Base-by-base conservation (phyloP, 805 yeast genomes). In the Yamadazyma scolyti region DNA sequence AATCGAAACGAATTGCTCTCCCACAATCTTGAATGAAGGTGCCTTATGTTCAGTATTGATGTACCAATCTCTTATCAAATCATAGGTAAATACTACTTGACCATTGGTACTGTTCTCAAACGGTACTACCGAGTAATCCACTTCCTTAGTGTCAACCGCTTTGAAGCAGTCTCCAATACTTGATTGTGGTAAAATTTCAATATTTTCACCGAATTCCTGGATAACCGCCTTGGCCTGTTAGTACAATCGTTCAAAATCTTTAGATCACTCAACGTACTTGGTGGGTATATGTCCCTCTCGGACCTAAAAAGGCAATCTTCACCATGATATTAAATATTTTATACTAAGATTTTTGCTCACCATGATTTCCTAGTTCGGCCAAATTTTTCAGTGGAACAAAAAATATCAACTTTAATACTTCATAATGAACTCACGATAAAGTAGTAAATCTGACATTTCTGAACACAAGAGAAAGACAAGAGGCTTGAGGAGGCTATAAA, bases 81-180 rank as follows among this genome's bases (percentile, higher is more conserved):
- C 96, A 52, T 85, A 80, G 0, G 96, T 85, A 49, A 81, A 75
- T 1, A 80, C 83, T 5, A 93, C 98, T 43, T 82, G 89, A 0
- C 98, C 98, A 55, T 90, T 93, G 2, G 97, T 82, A 3, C 97
- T 88, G 60, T 90, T 90, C 48, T 90, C 97, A 44, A 86, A 75
- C 1, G 98, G 98, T 2, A 93, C 82, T 8, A 88, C 82, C 0
- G 90, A 79, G 48, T 65, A 79, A 31, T 78, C 79, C n/a, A 77
- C 78, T 3, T 47, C 44, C 12, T 58, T 58, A 3, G 55, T 43
- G 20, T 68, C 55, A 7, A 82, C 58, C 1, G 63, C 53, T 28
- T 67, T 62, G 52, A 90, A 83, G 50, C 97, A 90, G 15, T 75
- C 77, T 10, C 58, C 60, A 16, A 75, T 75, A 6, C 69, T 57